These are phyloP conservation scores for Trichothecium sympodiale DNA, from an alignment of 2,329 filamentous ascomycete species.

Conservation along the genomic window DNA sequence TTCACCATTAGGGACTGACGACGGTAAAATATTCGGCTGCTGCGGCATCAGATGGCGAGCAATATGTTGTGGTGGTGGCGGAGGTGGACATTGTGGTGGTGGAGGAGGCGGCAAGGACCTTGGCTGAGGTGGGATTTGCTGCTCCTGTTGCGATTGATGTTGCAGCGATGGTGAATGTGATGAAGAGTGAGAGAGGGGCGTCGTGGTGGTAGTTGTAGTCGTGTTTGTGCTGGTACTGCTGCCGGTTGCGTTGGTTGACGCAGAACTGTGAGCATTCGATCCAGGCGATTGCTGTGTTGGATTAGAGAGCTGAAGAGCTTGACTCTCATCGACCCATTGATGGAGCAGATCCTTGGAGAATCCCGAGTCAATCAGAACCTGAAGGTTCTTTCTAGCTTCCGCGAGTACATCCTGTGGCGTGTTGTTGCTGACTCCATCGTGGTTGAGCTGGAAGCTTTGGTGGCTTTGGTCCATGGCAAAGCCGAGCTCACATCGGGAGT, in stretches of 20 bases:
- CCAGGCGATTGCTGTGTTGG: slow-evolving; percentile 5
- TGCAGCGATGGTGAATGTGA: slow-evolving; percentile 11
- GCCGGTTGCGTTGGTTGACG: slow-evolving; percentile 9
- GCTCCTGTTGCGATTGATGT: slow-evolving; percentile 6
- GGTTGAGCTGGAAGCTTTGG: slow-evolving; percentile 6
- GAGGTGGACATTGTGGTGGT: slow-evolving; percentile 20
- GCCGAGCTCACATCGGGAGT: slow-evolving; percentile 15
- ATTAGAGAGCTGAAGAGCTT: slow-evolving; percentile 19
- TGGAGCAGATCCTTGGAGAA: slow-evolving; percentile 30
- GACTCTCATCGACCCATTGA: slow-evolving; percentile 27
- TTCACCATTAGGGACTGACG: no score
- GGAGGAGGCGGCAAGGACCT: slow-evolving; percentile 14
- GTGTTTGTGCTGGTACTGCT: slow-evolving; percentile 9
- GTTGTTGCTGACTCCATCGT: slow-evolving; percentile 8
- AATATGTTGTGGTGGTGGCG: slow-evolving; percentile 16
- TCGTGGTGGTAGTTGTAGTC: no score
- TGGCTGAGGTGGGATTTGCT: slow-evolving; percentile 5
- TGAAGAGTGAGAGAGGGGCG: slow-evolving; percentile 4
- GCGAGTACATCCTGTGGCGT: slow-evolving; percentile 30
- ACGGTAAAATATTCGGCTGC: not conserved
- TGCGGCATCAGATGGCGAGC: slow-evolving; percentile 3
- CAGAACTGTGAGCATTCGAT: not conserved
- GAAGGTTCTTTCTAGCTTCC: slow-evolving; percentile 33
- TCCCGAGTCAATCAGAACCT: slow-evolving; percentile 33
- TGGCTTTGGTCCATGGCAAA: slow-evolving; percentile 20